These are phyloP conservation scores for Russula earlei DNA, from an alignment of 768 basidiomycete species.

Conservation along the genomic window DNA sequence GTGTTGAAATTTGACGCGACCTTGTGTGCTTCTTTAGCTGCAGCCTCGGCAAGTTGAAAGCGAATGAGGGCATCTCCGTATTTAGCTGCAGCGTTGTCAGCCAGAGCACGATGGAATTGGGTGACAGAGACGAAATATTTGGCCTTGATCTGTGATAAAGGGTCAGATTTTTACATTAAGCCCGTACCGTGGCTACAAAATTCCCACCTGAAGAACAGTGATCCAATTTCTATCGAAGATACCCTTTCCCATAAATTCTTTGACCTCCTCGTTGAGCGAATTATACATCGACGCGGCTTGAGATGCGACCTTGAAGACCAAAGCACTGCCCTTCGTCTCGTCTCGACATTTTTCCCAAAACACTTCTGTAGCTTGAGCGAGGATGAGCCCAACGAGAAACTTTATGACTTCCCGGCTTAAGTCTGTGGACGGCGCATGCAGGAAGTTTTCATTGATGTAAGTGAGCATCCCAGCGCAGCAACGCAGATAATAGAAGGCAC, in stretches of 20 bases:
- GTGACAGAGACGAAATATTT: conserved; percentile 83
- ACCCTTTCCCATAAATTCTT: conserved; percentile 94
- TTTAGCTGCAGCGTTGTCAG: conserved; percentile 65
- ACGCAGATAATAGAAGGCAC: conserved; percentile 81
- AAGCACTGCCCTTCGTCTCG: conserved; percentile 75
- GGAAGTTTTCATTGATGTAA: conserved; percentile 99
- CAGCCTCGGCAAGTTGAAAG: conserved; percentile 61
- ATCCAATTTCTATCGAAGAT: conserved; percentile 95
- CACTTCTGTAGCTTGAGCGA: conserved; percentile 92
- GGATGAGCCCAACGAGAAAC: conserved; percentile 77
- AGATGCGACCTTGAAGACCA: conserved; percentile 76
- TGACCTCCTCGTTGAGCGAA: conserved; percentile 79
- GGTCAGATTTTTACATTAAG: not conserved
- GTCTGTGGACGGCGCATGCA: conserved; percentile 95
- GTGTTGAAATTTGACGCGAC: conserved; percentile 59
- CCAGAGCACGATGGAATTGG: conserved; percentile 78
- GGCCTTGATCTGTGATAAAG: conserved; percentile 63
- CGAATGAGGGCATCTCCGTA: conserved; percentile 84
- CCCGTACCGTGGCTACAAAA: not conserved
- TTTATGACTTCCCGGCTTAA: conserved; percentile 91
- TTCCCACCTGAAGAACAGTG: conserved; percentile 64
- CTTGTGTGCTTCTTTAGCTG: conserved; percentile 77
- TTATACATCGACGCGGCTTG: conserved; percentile 79
- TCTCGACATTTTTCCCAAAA: conserved; percentile 92
- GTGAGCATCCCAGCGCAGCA: conserved; percentile 93